Base-by-base conservation (phyloP, 441 rosid genomes). In the Heliophila coronopifolia region DNA sequence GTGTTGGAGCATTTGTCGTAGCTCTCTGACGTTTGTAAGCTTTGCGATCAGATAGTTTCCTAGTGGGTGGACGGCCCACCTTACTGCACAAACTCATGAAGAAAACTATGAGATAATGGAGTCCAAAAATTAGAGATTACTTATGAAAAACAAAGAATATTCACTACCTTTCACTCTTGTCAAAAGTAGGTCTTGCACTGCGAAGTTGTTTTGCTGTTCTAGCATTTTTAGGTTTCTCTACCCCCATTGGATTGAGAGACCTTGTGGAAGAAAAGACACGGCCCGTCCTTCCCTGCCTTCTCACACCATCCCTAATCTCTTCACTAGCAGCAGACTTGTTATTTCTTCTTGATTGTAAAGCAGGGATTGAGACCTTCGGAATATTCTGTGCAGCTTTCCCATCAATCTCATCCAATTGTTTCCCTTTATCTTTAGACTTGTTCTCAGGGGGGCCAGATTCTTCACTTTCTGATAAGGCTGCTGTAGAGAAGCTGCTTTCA, bases 21-120 rank as follows among this genome's bases (percentile, higher is more conserved):
- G 77, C 86, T 67, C 80, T 86, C 69, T 85, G 90, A 32, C 88
- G 87, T 43, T 67, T 65, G 71, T 86, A 84, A 53, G 90, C 86
- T 72, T 78, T 89, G 31, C 97, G 87, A 56, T 77, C 97, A 62
- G 96, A 77, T 59, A 82, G 84, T 74, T 93, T 89, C 76, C 97
- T 80, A 56, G 95, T 71, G 49, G 93, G 83, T 37, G 93, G 96
- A 56, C 91, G 91, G 42, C 99, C 94, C 24, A 75, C 66, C 72
- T 81, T 89, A 80, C 97, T 89, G 93, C 48, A 50, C 31, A 64
- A 78, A 65, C 16, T 51, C 67, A 52, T 49, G 40, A 67, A 48
- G 17, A 59, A 62, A 62, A 30, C 23, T 61, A 71, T 36, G 74
- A 74, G 54, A 58, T 53, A 56, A 26, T 17, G 41, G 43, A 39